Evolutionary conservation across 305 asterid genomes (phyloP).

Genomic region (Solanum hybrid): DNA sequence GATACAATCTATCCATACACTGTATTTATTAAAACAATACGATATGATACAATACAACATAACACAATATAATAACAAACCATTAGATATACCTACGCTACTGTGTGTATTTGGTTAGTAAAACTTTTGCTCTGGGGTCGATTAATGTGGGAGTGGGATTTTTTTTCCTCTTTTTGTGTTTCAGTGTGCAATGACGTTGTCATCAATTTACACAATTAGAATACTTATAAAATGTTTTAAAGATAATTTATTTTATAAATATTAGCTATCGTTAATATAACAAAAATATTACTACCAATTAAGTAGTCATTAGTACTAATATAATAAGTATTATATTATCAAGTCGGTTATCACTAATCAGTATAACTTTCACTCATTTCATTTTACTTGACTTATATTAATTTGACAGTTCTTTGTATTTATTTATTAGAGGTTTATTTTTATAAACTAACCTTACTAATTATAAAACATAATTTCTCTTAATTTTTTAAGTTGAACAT

Average conservation of each 20-base stretch:
- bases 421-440: no score
- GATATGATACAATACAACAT: no score
- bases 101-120: not conserved
- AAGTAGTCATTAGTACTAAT: not conserved
- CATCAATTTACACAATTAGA: not conserved
- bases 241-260: not conserved
- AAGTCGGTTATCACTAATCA: no score
- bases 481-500: no score
- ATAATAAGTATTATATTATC: not conserved
- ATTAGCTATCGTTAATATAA: not conserved
- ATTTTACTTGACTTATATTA: no score
- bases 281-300: not conserved
- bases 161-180: not conserved
- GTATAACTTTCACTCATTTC: no score
- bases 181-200: not conserved
- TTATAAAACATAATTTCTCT: no score
- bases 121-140: no score
- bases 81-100: not conserved
- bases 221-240: not conserved
- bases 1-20: no score
- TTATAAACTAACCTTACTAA: no score
- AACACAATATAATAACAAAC: not conserved
- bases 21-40: no score
- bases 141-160: not conserved
- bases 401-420: no score